These are phyloP conservation scores for Oemleria cerasiformis DNA, from an alignment of 306 rosid genomes.

Conservation along the genomic window DNA sequence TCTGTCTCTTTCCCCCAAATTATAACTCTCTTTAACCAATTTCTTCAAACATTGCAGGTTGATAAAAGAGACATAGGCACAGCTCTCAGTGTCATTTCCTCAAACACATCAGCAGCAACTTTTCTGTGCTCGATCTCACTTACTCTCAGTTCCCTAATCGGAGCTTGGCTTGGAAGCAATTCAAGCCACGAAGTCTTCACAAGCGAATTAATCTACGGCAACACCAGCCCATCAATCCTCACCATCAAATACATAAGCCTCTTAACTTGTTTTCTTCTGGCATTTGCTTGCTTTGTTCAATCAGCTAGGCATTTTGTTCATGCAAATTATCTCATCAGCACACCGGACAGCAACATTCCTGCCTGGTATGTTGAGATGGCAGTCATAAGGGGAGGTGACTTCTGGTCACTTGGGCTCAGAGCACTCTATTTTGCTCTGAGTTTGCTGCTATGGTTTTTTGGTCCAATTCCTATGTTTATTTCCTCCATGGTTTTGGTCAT, in stretches of 20 bases:
- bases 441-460: constrained; percentile 76
- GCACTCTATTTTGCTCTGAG: constrained; percentile 70
- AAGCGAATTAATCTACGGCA: constrained; percentile 59
- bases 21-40: neutral
- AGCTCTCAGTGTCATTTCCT: constrained; percentile 50
- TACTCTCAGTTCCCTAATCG: constrained; percentile 65
- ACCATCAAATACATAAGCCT: constrained; percentile 64
- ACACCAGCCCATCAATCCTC: constrained; percentile 40
- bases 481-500: constrained; percentile 52
- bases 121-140: constrained; percentile 55
- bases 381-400: constrained; percentile 69
- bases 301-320: constrained; percentile 73
- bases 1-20: neutral
- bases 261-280: constrained; percentile 61
- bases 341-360: constrained; percentile 51
- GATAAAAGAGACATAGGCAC: constrained; percentile 41
- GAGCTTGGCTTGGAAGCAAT: constrained; percentile 68
- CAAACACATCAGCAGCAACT: constrained; percentile 62
- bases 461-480: constrained; percentile 79
- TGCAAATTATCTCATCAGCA: constrained; percentile 66
- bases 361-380: constrained; percentile 48
- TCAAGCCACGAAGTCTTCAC: constrained; percentile 31
- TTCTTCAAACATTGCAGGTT: constrained; percentile 28
- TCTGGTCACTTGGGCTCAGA: constrained; percentile 76
- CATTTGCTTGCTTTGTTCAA: constrained; percentile 68